phyloP scores from a whole-genome alignment of 805 yeast genomes.

The Wickerhamiella kurtzmanii region DNA sequence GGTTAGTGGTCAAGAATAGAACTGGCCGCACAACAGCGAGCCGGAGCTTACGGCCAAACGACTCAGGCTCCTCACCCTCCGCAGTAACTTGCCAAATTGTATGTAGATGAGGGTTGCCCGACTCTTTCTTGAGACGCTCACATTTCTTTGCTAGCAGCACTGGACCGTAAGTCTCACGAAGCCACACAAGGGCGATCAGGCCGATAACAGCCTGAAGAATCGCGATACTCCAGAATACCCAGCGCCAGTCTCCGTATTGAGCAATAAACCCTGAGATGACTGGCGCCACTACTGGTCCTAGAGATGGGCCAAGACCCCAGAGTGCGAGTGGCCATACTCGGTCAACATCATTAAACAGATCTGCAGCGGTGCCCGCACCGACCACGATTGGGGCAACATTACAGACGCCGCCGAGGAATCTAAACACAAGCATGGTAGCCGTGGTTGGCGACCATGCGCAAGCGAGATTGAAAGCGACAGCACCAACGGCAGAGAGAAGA shows the following conservation, averaged over 20 bases:
- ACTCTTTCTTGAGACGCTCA: slow-evolving; percentile 32
- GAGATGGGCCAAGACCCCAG: slow-evolving; percentile 45
- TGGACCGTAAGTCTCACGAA: slow-evolving; percentile 49
- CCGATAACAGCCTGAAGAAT: slow-evolving; percentile 38
- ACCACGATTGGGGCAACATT: slow-evolving; percentile 57
- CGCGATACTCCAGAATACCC: slow-evolving; percentile 48
- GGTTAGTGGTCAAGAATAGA: slow-evolving; percentile 39
- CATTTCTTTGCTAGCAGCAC: slow-evolving; percentile 37
- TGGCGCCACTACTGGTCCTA: slow-evolving; percentile 42
- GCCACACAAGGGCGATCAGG: slow-evolving; percentile 33
- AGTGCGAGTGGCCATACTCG: slow-evolving; percentile 45
- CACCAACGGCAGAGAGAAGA: slow-evolving; percentile 36
- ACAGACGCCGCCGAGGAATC: slow-evolving; percentile 53
- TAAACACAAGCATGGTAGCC: slow-evolving; percentile 42
- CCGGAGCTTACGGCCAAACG: slow-evolving; percentile 12
- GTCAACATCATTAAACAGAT: slow-evolving; percentile 38
- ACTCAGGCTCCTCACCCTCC: slow-evolving; percentile 9
- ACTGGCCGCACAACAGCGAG: slow-evolving; percentile 48
- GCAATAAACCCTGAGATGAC: slow-evolving; percentile 42
- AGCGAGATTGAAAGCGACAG: slow-evolving; percentile 32
- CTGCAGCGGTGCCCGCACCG: slow-evolving; percentile 58
- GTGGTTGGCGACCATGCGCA: slow-evolving; percentile 48
- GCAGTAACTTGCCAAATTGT: slow-evolving; percentile 38
- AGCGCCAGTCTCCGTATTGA: slow-evolving; percentile 41
- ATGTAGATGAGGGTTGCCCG: slow-evolving; percentile 44